A percentile compares a stretch with the other conserved stretches of the same genome.
Evolutionary conservation across 257 asterid species (phyloP).

Genomic region (Marsdenia floribunda): DNA sequence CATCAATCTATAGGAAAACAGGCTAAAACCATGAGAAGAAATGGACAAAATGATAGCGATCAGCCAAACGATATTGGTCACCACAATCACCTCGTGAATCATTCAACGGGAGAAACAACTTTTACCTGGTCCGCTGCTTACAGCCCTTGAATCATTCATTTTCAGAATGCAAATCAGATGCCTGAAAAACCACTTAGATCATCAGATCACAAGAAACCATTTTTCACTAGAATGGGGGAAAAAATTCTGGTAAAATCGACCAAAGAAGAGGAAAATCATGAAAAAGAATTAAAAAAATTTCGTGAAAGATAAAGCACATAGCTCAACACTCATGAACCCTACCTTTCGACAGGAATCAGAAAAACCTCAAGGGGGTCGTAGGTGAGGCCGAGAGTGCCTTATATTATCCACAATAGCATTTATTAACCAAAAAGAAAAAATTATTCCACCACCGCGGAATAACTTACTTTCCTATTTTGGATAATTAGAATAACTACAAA

Average conservation of each 20-base stretch:
- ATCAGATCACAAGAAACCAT: neutral
- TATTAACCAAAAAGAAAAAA: neutral
- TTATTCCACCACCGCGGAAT: neutral
- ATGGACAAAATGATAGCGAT: neutral
- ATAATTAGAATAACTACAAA: neutral
- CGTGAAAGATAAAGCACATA: neutral
- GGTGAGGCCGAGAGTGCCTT: neutral
- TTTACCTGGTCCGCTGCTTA: neutral
- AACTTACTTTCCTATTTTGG: neutral
- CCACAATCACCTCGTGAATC: neutral
- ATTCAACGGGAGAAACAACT: neutral
- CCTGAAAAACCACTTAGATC: neutral
- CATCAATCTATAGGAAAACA: neutral
- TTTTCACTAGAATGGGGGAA: neutral
- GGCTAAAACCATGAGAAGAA: slow-evolving; percentile 1
- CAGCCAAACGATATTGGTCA: neutral
- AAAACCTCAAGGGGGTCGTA: neutral
- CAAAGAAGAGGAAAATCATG: neutral
- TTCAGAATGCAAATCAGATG: neutral
- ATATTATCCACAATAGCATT: slow-evolving; percentile 5
- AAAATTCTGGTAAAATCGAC: neutral
- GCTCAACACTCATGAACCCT: neutral
- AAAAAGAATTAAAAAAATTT: neutral
- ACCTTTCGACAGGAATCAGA: slow-evolving; percentile 1
- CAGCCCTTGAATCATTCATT: slow-evolving; percentile 6